Evolutionary conservation across 352 stramenopile genomes (phyloP).

Genomic region (Phytophthora sp.): DNA sequence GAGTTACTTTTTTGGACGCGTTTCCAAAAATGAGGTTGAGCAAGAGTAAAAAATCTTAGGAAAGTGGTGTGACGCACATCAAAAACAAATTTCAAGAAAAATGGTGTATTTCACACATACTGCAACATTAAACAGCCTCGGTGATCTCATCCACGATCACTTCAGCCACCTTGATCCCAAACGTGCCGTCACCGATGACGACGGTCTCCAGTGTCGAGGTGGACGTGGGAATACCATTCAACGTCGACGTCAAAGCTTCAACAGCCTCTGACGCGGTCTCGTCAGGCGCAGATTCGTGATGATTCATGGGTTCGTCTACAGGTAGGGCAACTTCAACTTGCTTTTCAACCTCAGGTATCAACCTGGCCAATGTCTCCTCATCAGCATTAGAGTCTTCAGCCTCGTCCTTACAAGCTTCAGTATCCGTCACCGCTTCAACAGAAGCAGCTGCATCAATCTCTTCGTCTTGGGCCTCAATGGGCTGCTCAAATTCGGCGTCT

Average conservation of each 20-base stretch:
- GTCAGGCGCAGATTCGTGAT: not conserved
- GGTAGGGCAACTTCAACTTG: conserved; percentile 28
- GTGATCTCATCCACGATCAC: conserved; percentile 69
- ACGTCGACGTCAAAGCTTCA: not conserved
- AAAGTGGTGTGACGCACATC: conserved; percentile 15
- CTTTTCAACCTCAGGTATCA: conserved; percentile 23
- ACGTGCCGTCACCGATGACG: conserved; percentile 39
- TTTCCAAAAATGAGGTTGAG: conserved; percentile 31
- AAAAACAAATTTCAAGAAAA: conserved; percentile 10
- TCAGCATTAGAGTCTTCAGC: conserved; percentile 13
- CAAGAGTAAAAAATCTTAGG: conserved; percentile 17
- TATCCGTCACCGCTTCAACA: not conserved
- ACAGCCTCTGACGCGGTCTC: conserved; percentile 11
- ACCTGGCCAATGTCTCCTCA: conserved; percentile 30
- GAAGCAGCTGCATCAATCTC: conserved; percentile 9
- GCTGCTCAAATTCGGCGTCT: conserved; percentile 7
- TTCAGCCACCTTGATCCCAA: conserved; percentile 56
- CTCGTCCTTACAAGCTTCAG: conserved; percentile 3
- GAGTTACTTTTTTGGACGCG: not conserved
- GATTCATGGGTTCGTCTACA: conserved; percentile 20
- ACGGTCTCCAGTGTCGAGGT: conserved; percentile 46
- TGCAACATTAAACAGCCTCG: conserved; percentile 53
- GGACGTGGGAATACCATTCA: conserved; percentile 7
- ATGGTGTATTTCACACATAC: conserved; percentile 23
- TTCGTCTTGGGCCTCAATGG: conserved; percentile 5